Evolutionary conservation across 106 monocot genomes (phyloP).

Genomic region (Dioscorea dumetorum): DNA sequence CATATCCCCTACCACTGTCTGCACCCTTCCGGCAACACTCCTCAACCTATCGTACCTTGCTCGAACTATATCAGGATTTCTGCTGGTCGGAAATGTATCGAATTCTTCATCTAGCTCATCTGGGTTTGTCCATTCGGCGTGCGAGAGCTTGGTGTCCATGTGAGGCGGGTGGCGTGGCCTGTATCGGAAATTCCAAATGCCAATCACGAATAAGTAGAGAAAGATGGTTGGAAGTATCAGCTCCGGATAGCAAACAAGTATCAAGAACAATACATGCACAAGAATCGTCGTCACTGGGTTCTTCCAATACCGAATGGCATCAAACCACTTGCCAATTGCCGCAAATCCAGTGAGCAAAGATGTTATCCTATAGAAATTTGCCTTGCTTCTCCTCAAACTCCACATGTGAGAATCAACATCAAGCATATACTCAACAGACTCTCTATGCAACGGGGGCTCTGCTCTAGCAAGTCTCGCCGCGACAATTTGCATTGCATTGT

Average conservation of each 20-base stretch:
- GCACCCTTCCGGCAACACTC: conserved; percentile 4
- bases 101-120: conserved; percentile 6
- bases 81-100: background rate
- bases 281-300: conserved; percentile 10
- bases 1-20: conserved; percentile 11
- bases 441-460: conserved; percentile 2
- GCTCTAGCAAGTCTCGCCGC: background rate
- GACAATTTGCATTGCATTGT: conserved; percentile 11
- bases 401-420: conserved; percentile 10
- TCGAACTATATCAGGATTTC: background rate
- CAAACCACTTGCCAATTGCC: conserved; percentile 1
- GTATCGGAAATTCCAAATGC: conserved; percentile 8
- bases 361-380: conserved; percentile 5
- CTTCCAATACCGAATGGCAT: conserved; percentile 4
- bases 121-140: conserved; percentile 1
- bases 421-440: conserved; percentile 10
- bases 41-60: conserved; percentile 3
- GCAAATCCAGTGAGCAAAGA: background rate
- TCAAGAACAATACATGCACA: conserved; percentile 6
- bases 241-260: conserved; percentile 4
- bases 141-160: conserved; percentile 8
- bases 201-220: conserved; percentile 11
- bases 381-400: conserved; percentile 12
- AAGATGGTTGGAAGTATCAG: conserved; percentile 11
- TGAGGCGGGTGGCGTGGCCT: conserved; percentile 6